Evolutionary conservation across 2,329 filamentous ascomycete species (phyloP), one percentile per base, ranked within the genome.

Genomic region (Colletotrichum trifolii): DNA sequence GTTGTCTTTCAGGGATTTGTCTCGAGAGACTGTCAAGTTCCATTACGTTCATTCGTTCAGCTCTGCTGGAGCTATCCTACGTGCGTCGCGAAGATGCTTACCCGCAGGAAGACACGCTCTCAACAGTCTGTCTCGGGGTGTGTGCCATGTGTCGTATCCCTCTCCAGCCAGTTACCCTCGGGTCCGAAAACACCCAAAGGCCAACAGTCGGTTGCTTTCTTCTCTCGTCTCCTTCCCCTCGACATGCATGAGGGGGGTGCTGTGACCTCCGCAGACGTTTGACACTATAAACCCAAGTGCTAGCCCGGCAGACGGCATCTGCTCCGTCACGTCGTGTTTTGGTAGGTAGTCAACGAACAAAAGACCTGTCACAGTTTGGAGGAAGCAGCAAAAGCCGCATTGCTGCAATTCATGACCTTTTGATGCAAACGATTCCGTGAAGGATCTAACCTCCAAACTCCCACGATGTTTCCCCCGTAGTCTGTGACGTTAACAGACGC

Each of bases 371-470:
- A 66, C 58, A 39, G 63, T 43, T 66, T 63, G 63, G 58, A 66
- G 63, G 63, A 63, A 66, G 59, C 63, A 62, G 63, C 63, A 57
- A 52, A 66, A 63, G 63, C 63, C 53, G 63, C 63, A 66, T 53
- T 25, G 63, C 64, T 64, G 64, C 64, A 66, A 66, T 64, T 66
- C 64, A 64, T 70, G 67, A 69, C 70, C 69, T 69, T 66, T 71
- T 80, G 76, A 81, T 80, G 79, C 76, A 81, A 80, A 81, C 79
- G 74, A 81, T 79, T 74, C 80, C 79, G 25, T 78, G 78, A 81
- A 43, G 80, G 78, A 79, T 81, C 77, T 80, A 80, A 73, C 76
- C 78, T 77, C 78, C 71, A 74, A 80, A 82, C 81, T 79, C 81
- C 80, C 77, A 79, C 75, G 72, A 75, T 77, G 73, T 77, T 69